Evolutionary conservation across 768 basidiomycete species (phyloP).

Genomic region (Filobasidium floriforme): DNA sequence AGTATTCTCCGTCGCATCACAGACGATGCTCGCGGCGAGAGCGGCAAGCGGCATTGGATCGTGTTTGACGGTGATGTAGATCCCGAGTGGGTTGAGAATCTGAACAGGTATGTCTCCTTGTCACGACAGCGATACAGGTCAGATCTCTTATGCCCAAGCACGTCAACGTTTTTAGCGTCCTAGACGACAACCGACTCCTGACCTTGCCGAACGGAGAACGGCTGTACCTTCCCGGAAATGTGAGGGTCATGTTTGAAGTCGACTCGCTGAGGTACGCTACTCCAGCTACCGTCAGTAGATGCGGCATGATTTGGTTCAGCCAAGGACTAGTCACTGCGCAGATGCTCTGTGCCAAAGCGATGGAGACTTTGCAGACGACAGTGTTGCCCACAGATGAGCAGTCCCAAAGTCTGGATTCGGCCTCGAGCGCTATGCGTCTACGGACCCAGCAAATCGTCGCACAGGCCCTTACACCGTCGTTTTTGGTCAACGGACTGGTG

Average conservation of each 20-base stretch:
- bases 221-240: conserved; percentile 89
- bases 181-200: conserved; percentile 96
- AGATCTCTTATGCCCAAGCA: background rate
- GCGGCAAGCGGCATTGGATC: conserved; percentile 94
- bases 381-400: conserved; percentile 77
- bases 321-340: conserved; percentile 83
- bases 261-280: conserved; percentile 96
- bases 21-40: conserved; percentile 96
- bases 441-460: conserved; percentile 33
- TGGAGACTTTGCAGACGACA: conserved; percentile 63
- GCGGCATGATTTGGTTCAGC: conserved; percentile 99
- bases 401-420: background rate
- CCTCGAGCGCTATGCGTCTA: conserved; percentile 13
- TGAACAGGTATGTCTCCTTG: conserved; percentile 71
- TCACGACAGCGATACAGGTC: background rate
- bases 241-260: conserved; percentile 99
- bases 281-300: conserved; percentile 95
- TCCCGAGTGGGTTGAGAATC: conserved; percentile 99
- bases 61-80: conserved; percentile 99
- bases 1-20: conserved; percentile 96
- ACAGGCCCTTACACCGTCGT: conserved; percentile 46
- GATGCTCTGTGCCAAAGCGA: conserved; percentile 87
- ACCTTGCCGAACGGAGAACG: conserved; percentile 98
- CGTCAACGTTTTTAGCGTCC: conserved; percentile 57
- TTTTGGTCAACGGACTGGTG: conserved; percentile 73